Evolutionary conservation across 192 early-diverging fungal genomes (phyloP), one percentile per base, ranked within the genome.

Genomic region (Entrophospora sp.): DNA sequence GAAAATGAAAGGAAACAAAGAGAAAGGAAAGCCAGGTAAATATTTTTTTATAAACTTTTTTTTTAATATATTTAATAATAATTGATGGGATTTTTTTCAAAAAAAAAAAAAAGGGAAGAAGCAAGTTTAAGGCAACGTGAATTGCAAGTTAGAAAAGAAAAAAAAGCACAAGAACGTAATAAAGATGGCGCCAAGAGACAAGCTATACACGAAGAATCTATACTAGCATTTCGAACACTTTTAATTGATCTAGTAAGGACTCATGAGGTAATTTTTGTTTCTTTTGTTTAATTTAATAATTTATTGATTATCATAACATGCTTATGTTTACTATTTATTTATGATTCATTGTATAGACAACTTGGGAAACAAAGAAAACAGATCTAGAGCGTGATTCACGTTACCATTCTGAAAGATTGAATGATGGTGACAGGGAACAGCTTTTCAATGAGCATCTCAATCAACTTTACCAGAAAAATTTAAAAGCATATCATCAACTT

Each of bases 91-190:
- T n/a, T n/a, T n/a, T n/a, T n/a, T n/a, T n/a, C n/a, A n/a, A n/a
- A n/a, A n/a, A n/a, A n/a, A n/a, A n/a, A n/a, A n/a, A n/a, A n/a
- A 42, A 81, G 83, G 63, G 83, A 85, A 57, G 81, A 71, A 36
- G 79, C 71, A 2, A 79, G 76, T 75, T 52, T 85, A 28, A 72
- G 80, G 20, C 77, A 85, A 57, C 71, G 83, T 16, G 83, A 85
- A 72, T 76, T 61, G 37, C 66, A 79, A 37, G 83, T 85, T 34
- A 71, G 77, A 16, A 70, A 67, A 7, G 81, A 85, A 48, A 60
- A 56, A 35, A 61, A 28, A 5, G 35, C 45, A n/a, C 56, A 74
- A 10, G 67, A 65, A 24, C 68, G 75, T n/a, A 76, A 85, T 65
- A 68, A 67, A 14, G 64, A 67, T 30, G 22, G 32, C 27, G 67